Percentiles rank a stretch among this genome's conserved stretches.
Evolutionary conservation across 768 basidiomycete genomes (phyloP).

Genomic region (Nidularia sp.): DNA sequence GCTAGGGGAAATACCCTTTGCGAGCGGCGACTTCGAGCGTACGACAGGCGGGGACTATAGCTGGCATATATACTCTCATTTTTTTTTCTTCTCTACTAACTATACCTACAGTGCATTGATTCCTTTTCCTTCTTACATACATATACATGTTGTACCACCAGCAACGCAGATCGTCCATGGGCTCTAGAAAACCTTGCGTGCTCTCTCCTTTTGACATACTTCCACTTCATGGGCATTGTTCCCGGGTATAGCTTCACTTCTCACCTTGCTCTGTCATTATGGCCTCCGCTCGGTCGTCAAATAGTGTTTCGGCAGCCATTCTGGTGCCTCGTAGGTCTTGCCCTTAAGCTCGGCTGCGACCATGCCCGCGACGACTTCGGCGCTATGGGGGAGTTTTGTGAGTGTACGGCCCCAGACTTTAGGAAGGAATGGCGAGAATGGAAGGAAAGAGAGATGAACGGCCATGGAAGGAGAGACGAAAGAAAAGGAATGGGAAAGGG

Average conservation of each 20-base stretch:
- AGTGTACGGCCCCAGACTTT: background rate
- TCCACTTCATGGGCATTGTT: background rate
- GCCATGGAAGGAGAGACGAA: too few species aligned
- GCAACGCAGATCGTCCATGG: background rate
- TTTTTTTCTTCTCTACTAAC: too few species aligned
- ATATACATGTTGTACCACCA: background rate
- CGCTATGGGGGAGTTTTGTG: background rate
- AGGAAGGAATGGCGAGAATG: background rate
- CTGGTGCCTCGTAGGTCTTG: background rate
- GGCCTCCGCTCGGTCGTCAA: background rate
- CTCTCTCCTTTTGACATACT: background rate
- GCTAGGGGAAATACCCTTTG: too few species aligned
- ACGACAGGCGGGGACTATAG: too few species aligned
- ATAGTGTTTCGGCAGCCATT: slow-evolving; percentile 1
- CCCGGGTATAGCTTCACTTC: background rate
- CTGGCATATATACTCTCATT: too few species aligned
- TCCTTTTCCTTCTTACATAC: background rate
- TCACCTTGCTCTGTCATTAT: background rate
- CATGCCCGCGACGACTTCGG: slow-evolving; percentile 2
- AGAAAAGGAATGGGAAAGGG: too few species aligned
- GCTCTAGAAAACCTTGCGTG: background rate
- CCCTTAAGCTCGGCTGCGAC: background rate
- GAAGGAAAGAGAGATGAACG: too few species aligned
- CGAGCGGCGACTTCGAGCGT: too few species aligned
- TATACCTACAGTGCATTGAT: slow-evolving; percentile 5